Evolutionary conservation across 495 filamentous ascomycete genomes (phyloP).

Genomic region (Endocarpon pusillum): DNA sequence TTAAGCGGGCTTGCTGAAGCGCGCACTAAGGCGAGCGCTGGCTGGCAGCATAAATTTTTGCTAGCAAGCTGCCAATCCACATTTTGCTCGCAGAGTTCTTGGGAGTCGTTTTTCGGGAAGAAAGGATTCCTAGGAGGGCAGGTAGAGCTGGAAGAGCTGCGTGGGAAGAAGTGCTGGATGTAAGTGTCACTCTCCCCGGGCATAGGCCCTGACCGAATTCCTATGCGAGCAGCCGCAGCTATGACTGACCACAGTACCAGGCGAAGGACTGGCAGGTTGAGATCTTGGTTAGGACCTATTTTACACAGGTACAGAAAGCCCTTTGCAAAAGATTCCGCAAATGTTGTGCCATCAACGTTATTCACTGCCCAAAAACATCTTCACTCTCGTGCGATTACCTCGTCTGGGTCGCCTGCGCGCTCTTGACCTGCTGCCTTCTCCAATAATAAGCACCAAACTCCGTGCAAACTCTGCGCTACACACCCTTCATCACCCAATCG

Average conservation of each 20-base stretch:
- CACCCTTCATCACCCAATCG: not conserved
- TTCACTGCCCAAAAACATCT: not conserved
- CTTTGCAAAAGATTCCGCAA: not conserved
- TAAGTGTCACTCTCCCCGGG: not conserved
- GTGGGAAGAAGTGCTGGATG: slow-evolving; percentile 1
- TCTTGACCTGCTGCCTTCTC: not conserved
- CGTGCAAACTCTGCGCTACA: not conserved
- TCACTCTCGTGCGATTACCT: too few relatives aligned
- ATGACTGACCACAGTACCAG: not conserved
- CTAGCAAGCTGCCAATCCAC: too few relatives aligned
- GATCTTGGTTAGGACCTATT: too few relatives aligned
- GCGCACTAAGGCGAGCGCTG: too few relatives aligned
- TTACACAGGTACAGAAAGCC: too few relatives aligned
- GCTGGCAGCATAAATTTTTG: too few relatives aligned
- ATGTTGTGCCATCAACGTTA: not conserved
- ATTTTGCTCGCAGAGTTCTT: too few relatives aligned
- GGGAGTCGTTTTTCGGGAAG: not conserved
- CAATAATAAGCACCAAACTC: not conserved
- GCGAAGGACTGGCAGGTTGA: not conserved
- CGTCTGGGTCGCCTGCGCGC: not conserved
- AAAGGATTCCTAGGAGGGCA: slow-evolving; percentile 1
- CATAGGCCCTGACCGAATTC: not conserved
- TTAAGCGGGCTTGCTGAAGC: too few relatives aligned
- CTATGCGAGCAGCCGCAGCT: slow-evolving; percentile 1
- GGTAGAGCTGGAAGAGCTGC: slow-evolving; percentile 1